Base-by-base conservation (phyloP, 2,329 filamentous ascomycete species). In the Trichoderma hamatum region DNA sequence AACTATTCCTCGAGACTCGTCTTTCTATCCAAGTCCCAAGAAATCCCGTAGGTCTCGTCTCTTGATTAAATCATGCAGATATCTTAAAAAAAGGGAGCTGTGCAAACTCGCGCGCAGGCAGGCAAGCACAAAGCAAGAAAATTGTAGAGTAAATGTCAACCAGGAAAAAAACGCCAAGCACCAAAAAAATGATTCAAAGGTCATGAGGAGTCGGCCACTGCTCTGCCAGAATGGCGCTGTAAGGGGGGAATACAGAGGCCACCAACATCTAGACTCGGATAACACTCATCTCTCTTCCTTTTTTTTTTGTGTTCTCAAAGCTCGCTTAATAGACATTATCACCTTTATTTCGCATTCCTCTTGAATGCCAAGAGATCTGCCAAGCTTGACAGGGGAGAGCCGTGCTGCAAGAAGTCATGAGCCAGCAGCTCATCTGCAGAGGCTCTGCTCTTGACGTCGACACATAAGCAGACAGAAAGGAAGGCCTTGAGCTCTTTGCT, bases 401-500 rank as follows among this genome's bases (percentile, higher is more conserved):
- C 95, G 75, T 92, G 92, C 84, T 94, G 94, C 78, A 99, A 82
- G 84, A 99, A 99, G 75, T 98, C 96, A 78, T 98, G 94, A 70
- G 90, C 88, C 71, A 98, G 84, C 61, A 99, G 85, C 82, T 99
- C 96, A 71, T 93, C 88, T 0, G 96, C 94, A 30, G 93, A 97
- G 14, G 96, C 96, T 78, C 96, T 89, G 78, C 92, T 95, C 84
- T 95, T 94, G 76, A 99, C 94, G 76, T 98, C 95, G 58, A 99
- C 96, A 76, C 96, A 98, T 58, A 99, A 86, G 81, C 96, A 99
- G 72, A 97, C 94, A 30, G 92, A 96, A 77, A 99, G 82, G 88
- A 99, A 99, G 26, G 93, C 92, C 85, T 98, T 98, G 74, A 99
- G 89, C 82, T 98, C 96, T 84, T 97, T 97, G 83, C 92, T 96